Base-by-base conservation (phyloP, 768 basidiomycete species). In the Pleurotus ostreatus region DNA sequence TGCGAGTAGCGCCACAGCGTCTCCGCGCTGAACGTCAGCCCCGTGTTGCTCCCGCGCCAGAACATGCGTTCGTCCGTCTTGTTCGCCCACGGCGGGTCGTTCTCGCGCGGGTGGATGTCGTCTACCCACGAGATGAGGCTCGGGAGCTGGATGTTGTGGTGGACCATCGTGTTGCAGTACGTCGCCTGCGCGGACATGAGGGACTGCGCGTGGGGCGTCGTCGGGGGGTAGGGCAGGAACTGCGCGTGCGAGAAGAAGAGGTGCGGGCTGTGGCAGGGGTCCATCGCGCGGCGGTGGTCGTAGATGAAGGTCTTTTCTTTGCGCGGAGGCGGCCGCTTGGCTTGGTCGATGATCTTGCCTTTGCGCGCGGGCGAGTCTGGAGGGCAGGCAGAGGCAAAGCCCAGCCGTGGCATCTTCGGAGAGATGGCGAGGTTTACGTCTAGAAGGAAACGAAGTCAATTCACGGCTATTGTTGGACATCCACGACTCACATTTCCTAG, bases 1-100 rank as follows among this genome's bases (percentile, higher is more conserved):
- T 86, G 85, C 20, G 73, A 63, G 41, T 73, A 59, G 56, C 61
- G 57, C 84, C 84, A 85, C 5, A 66, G 64, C 18, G 74, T 70
- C 0, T 55, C 41, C 3, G 66, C 61, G 23, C 68, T 61, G 18
- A 75, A 70, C 34, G 62, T 63, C 44, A 80, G 83, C n/a, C 88
- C 88, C 0, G 86, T 87, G 30, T 81, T 88, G 38, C 78, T 81
- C 0, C 88, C 88, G 47, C 88, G 74, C 88, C 88, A 91, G 38
- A 79, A 70, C 18, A 89, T 55, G 16, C 78, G 68, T 40, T 84
- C 79, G 63, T 85, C 77, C 0, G 66, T 55, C 68, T 86, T 89
- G 43, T 78, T 68, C 22, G 82, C 78, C 87, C 88, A 91, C 0
- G 71, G 72, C 9, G 81, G 75, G 63, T 86, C 80, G 57, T 83